Conservation (phyloP, 1,284 basidiomycete genomes). For the Puccinia hordei region DNA sequence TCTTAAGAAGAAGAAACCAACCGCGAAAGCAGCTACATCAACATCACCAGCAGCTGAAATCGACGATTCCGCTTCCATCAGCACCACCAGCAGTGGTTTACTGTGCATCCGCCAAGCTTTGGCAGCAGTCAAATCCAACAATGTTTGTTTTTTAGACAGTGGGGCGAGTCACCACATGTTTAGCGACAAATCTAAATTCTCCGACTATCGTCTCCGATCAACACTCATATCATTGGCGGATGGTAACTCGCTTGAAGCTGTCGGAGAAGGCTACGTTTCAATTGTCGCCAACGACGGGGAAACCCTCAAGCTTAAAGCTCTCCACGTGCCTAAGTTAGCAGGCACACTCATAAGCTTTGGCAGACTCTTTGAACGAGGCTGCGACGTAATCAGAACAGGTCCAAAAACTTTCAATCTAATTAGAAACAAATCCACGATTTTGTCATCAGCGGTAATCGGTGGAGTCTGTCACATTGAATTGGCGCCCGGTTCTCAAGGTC, state of each 20-base stretch:
- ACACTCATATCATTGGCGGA: neutral
- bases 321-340: neutral
- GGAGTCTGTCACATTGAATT: neutral
- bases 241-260: neutral
- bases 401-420: neutral
- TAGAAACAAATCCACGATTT: neutral
- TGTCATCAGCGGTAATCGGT: neutral
- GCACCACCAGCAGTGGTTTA: neutral
- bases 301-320: neutral
- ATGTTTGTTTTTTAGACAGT: neutral
- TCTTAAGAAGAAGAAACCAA: neutral
- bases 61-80: neutral
- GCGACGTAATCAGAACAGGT: neutral
- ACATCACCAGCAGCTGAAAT: neutral
- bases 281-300: neutral
- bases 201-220: too few species aligned
- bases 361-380: neutral
- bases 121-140: neutral
- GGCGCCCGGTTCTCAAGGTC: neutral
- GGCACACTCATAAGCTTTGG: constrained; percentile 6
- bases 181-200: neutral
- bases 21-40: neutral
- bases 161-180: constrained; percentile 11
- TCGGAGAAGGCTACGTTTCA: too few species aligned
- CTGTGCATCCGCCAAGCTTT: neutral